phyloP scores from a whole-genome alignment of 176 grass and related monocot genomes.

The Poa annua region DNA sequence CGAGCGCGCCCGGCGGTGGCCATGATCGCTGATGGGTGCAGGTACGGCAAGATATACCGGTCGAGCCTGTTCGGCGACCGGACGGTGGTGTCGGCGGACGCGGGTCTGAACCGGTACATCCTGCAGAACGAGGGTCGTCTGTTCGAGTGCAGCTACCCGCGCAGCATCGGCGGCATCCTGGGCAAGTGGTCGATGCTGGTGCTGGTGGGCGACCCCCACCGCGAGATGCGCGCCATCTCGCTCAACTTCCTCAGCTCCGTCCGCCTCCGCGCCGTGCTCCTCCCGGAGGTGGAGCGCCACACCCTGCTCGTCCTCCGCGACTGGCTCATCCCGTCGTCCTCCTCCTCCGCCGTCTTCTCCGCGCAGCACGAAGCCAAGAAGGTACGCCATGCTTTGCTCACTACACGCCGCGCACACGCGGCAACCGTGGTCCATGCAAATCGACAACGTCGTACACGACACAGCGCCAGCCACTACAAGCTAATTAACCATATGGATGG shows the following conservation, averaged over 20 bases:
- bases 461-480: neutral
- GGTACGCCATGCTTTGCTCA: constrained; percentile 25
- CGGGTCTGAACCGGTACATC: constrained; percentile 83
- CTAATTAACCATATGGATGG: neutral
- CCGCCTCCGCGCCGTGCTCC: constrained; percentile 69
- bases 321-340: constrained; percentile 34
- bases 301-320: constrained; percentile 63
- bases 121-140: constrained; percentile 85
- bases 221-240: constrained; percentile 81
- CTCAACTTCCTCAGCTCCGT: constrained; percentile 90
- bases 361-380: constrained; percentile 93
- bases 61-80: constrained; percentile 82
- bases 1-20: neutral
- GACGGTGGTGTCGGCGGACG: constrained; percentile 92
- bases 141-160: constrained; percentile 96
- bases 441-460: neutral
- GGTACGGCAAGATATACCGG: constrained; percentile 88
- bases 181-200: constrained; percentile 97
- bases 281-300: constrained; percentile 87
- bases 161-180: constrained; percentile 86
- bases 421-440: neutral
- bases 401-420: neutral
- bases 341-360: constrained; percentile 53
- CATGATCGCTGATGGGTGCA: constrained; percentile 29
- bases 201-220: constrained; percentile 70